A percentile compares a stretch with the other conserved stretches of the same genome.
These are phyloP conservation scores for Talaromyces sp. DNA, from an alignment of 2,329 filamentous ascomycete species.

Conservation along the genomic window DNA sequence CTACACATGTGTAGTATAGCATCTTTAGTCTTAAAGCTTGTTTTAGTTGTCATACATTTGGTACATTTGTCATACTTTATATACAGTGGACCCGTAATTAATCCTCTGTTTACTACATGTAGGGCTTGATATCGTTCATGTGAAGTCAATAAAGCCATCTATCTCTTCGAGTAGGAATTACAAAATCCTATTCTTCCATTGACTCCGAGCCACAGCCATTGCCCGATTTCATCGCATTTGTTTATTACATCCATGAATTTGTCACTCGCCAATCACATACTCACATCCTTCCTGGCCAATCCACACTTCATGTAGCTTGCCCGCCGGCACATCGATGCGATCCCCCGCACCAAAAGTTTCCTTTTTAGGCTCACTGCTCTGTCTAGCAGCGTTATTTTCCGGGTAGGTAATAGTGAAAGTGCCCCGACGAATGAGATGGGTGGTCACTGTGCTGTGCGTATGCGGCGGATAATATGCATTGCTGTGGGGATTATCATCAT, in stretches of 20 bases:
- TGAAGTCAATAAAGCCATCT: neutral
- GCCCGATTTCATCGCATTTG: neutral
- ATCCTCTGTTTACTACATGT: neutral
- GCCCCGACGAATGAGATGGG: conserved; percentile 54
- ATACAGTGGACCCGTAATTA: neutral
- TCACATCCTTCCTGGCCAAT: conserved; percentile 54
- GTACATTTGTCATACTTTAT: neutral
- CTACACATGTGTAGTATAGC: too few species aligned
- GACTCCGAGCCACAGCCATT: neutral
- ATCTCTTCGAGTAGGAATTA: neutral
- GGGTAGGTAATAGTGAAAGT: conserved; percentile 55
- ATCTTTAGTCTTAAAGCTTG: neutral
- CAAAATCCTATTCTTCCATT: neutral
- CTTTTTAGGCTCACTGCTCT: conserved; percentile 32
- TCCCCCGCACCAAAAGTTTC: conserved; percentile 52
- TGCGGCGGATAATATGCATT: conserved; percentile 57
- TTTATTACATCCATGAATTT: neutral
- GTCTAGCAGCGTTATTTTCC: conserved; percentile 34
- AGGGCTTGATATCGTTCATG: neutral
- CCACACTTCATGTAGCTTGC: conserved; percentile 55
- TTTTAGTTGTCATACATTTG: neutral
- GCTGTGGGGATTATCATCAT: conserved; percentile 26
- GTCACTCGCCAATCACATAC: conserved; percentile 54
- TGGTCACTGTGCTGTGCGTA: conserved; percentile 49
- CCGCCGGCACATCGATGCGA: conserved; percentile 53